A percentile compares a stretch with the other conserved stretches of the same genome.
phyloP scores from a whole-genome alignment of 768 basidiomycete species.

The Cystofilobasidium macerans region DNA sequence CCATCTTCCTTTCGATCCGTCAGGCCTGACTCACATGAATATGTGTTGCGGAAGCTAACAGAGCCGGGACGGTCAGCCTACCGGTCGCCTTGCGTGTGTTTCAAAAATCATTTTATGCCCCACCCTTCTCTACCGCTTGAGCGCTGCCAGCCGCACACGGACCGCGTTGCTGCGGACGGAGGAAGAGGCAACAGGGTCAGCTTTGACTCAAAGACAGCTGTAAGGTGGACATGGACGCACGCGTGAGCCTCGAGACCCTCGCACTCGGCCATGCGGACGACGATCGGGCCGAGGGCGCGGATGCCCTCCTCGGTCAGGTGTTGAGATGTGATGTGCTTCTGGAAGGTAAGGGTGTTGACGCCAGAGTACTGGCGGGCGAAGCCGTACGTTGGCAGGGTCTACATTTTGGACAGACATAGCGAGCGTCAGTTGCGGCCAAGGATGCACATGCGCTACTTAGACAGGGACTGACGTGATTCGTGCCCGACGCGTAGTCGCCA shows the following conservation, averaged over 20 bases:
- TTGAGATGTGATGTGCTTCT: slow-evolving; percentile 97
- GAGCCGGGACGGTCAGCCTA: too few species aligned
- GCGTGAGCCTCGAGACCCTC: slow-evolving; percentile 93
- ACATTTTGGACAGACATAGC: background rate
- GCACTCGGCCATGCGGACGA: slow-evolving; percentile 80
- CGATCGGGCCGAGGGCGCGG: slow-evolving; percentile 66
- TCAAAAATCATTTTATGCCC: background rate
- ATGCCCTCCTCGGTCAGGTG: slow-evolving; percentile 74
- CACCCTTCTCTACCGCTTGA: slow-evolving; percentile 4
- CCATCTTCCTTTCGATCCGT: too few species aligned
- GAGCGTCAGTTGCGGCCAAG: background rate
- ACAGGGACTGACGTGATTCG: slow-evolving; percentile 73
- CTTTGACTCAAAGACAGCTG: background rate
- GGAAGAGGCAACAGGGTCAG: background rate
- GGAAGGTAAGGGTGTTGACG: slow-evolving; percentile 93
- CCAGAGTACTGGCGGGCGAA: slow-evolving; percentile 98
- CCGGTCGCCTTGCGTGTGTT: too few species aligned
- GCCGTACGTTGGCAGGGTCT: slow-evolving; percentile 42
- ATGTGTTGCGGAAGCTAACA: too few species aligned
- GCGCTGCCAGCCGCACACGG: slow-evolving; percentile 20
- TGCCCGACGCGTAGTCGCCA: slow-evolving; percentile 97
- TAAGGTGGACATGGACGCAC: slow-evolving; percentile 10
- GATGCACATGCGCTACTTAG: background rate
- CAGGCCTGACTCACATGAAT: too few species aligned
- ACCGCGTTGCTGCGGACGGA: slow-evolving; percentile 11